phyloP scores from a whole-genome alignment of 2,329 filamentous ascomycete genomes.

The Cercospora janseana region DNA sequence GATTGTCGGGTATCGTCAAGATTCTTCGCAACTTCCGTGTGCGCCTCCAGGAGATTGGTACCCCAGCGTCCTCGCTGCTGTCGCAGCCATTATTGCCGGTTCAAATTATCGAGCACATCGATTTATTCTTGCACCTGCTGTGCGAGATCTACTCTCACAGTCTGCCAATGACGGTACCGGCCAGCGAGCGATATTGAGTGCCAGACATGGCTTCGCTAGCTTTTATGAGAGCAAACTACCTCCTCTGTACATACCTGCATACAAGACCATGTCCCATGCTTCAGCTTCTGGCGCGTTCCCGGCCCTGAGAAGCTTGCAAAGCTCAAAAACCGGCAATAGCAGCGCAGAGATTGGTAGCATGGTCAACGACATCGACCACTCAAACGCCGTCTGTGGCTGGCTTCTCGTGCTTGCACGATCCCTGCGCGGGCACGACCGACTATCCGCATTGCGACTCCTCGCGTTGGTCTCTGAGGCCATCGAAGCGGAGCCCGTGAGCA shows the following conservation, averaged over 20 bases:
- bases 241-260: constrained; percentile 44
- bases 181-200: constrained; percentile 27
- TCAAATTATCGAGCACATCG: constrained; percentile 76
- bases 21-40: constrained; percentile 42
- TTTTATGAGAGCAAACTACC: constrained; percentile 30
- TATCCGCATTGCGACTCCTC: constrained; percentile 45
- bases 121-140: constrained; percentile 49
- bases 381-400: constrained; percentile 50
- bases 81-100: constrained; percentile 71
- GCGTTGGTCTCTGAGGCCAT: constrained; percentile 39
- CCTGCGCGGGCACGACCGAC: constrained; percentile 42
- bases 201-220: constrained; percentile 30
- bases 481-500: constrained; percentile 37
- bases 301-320: constrained; percentile 40
- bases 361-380: constrained; percentile 42
- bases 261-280: constrained; percentile 35
- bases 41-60: constrained; percentile 59
- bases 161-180: constrained; percentile 25
- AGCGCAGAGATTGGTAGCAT: constrained; percentile 17
- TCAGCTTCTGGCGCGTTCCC: constrained; percentile 45
- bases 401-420: constrained; percentile 47
- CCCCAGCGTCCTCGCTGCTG: constrained; percentile 70
- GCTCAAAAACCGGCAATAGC: constrained; percentile 18
- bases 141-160: constrained; percentile 34
- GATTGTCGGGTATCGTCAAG: constrained; percentile 31